These are phyloP conservation scores for Geosmithia putterillii DNA, from an alignment of 2,329 filamentous ascomycete genomes.

Conservation along the genomic window DNA sequence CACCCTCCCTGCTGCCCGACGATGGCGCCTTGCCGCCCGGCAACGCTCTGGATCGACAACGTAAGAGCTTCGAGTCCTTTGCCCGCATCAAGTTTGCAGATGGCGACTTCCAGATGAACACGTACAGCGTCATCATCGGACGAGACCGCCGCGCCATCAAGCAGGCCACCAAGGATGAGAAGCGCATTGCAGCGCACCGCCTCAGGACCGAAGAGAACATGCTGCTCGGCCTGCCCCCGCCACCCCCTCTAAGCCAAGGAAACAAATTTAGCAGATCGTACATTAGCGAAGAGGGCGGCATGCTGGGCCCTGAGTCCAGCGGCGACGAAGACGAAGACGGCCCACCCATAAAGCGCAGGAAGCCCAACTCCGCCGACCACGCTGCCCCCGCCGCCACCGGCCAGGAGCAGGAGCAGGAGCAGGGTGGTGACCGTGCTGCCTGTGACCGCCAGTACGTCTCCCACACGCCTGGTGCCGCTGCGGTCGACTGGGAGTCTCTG, in stretches of 20 bases:
- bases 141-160: slow-evolving; percentile 52
- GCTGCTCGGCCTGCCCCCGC: slow-evolving; percentile 34
- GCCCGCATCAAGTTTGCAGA: slow-evolving; percentile 58
- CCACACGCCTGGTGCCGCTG: slow-evolving; percentile 45
- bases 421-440: background rate
- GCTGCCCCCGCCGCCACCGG: background rate
- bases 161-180: slow-evolving; percentile 40
- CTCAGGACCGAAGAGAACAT: slow-evolving; percentile 33
- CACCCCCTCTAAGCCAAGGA: slow-evolving; percentile 36
- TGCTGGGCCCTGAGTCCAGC: slow-evolving; percentile 51
- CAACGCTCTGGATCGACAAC: background rate
- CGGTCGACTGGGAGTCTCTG: slow-evolving; percentile 46
- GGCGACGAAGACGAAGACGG: slow-evolving; percentile 36
- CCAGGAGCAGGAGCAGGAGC: background rate
- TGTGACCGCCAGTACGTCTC: slow-evolving; percentile 45
- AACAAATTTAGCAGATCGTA: slow-evolving; percentile 51
- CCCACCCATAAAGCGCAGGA: slow-evolving; percentile 33
- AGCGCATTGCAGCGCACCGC: slow-evolving; percentile 30
- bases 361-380: slow-evolving; percentile 31
- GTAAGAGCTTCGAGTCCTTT: slow-evolving; percentile 39
- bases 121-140: slow-evolving; percentile 58
- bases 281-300: slow-evolving; percentile 58
- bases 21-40: background rate
- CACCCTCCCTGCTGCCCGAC: slow-evolving; percentile 7
- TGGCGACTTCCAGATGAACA: slow-evolving; percentile 69